Base-by-base conservation (phyloP, 345 rosid genomes). In the Aquilaria malaccensis region DNA sequence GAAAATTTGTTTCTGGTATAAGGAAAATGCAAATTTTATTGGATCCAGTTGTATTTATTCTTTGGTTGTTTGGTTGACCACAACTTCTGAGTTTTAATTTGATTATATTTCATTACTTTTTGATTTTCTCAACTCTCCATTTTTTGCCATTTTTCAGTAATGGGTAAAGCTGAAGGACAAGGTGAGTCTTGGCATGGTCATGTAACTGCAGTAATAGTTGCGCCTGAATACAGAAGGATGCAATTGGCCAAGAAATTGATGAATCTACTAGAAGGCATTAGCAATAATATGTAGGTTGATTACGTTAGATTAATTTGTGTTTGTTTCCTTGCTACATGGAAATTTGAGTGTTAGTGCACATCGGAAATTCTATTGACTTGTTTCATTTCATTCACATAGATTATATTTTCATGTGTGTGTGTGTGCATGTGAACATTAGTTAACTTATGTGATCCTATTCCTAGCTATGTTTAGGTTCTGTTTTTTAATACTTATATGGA, bases 181-280 rank as follows among this genome's bases (percentile, higher is more conserved):
- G 99, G 97, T 61, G 97, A 91, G 72, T 91, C 95, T 6, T 95
- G 97, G 97, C 97, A 95, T 63, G 97, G 99, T 52, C 99, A 86
- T 69, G 97, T 91, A 13, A 95, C 96, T 13, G 99, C 97, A 2
- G 96, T 91, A 41, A 91, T 97, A 29, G 96, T 91, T 33, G 82
- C 96, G 30, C 78, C 91, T 33, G 95, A 95, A 48, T 95, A 88
- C 63, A 83, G 96, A 51, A 82, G 97, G 80, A 95, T 85, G 78
- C 93, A 86, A 63, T 81, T 95, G 48, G 96, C 97, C 13, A 86
- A 88, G 80, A 90, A 86, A 69, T 80, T 88, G 52, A 86, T 89
- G 98, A 89, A 89, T 76, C 82, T 86, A 69, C 77, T 92, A 0
- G 95, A 92, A 78, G 91, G 83, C 14, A 70, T 88, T 45, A 89